phyloP scores from a whole-genome alignment of 805 yeast species.

The Wilhelminamyces savonicus region DNA sequence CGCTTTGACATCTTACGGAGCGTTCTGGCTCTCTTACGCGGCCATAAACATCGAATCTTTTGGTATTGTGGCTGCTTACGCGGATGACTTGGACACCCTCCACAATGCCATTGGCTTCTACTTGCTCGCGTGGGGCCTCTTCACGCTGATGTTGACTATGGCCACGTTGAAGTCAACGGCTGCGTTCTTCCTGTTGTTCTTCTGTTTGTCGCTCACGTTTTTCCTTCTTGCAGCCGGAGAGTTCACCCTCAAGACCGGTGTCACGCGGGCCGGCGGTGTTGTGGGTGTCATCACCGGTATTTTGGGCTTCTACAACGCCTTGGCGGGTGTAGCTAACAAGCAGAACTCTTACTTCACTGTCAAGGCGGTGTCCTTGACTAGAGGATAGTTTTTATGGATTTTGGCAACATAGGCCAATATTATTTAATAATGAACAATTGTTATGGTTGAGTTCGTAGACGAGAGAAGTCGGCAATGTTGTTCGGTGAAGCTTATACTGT shows the following conservation, averaged over 20 bases:
- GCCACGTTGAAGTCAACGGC: constrained; percentile 61
- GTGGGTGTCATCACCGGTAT: constrained; percentile 51
- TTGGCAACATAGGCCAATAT: too few relatives aligned
- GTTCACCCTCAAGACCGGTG: constrained; percentile 34
- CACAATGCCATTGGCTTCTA: constrained; percentile 53
- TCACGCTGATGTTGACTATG: constrained; percentile 47
- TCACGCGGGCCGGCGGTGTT: constrained; percentile 55
- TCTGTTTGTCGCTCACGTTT: constrained; percentile 49
- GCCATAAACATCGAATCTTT: constrained; percentile 3
- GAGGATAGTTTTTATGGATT: too few relatives aligned
- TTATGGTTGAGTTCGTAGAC: too few relatives aligned
- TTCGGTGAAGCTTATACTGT: too few relatives aligned
- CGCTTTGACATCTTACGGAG: constrained; percentile 45
- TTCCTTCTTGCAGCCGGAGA: constrained; percentile 48
- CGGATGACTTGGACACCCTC: constrained; percentile 29
- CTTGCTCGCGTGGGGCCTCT: constrained; percentile 56
- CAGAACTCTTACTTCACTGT: constrained; percentile 54
- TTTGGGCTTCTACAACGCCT: constrained; percentile 58
- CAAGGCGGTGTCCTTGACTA: constrained; percentile 45
- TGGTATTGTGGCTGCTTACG: constrained; percentile 21
- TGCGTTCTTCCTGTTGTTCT: constrained; percentile 53
- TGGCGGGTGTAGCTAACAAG: constrained; percentile 53
- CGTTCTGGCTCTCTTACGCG: constrained; percentile 3
- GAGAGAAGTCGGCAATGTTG: too few relatives aligned
- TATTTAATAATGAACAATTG: too few relatives aligned